Evolutionary conservation across 805 yeast genomes (phyloP).

Genomic region (Cyberlindnera maritima): DNA sequence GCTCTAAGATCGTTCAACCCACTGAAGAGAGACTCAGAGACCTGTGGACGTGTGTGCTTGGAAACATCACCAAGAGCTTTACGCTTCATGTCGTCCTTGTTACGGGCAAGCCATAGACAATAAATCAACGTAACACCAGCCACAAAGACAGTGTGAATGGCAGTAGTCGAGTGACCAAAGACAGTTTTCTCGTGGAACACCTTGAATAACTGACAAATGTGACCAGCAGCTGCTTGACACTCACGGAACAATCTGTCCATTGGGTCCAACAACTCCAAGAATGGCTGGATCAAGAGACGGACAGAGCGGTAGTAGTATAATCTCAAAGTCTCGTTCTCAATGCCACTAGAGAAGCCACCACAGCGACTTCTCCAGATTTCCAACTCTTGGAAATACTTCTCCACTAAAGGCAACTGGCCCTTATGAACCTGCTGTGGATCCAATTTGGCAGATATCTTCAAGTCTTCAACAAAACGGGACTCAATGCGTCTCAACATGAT

Average conservation of each 20-base stretch:
- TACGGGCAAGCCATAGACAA: slow-evolving; percentile 65
- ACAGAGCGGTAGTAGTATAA: slow-evolving; percentile 60
- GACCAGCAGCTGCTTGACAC: slow-evolving; percentile 73
- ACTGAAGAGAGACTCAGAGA: slow-evolving; percentile 49
- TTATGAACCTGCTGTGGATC: slow-evolving; percentile 17
- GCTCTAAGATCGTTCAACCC: slow-evolving; percentile 64
- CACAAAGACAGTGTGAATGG: slow-evolving; percentile 64
- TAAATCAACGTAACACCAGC: slow-evolving; percentile 68
- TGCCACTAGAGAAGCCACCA: slow-evolving; percentile 43
- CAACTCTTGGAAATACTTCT: slow-evolving; percentile 48
- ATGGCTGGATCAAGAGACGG: slow-evolving; percentile 60
- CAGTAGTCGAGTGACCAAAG: slow-evolving; percentile 61
- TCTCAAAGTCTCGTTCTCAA: slow-evolving; percentile 58
- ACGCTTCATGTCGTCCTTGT: slow-evolving; percentile 55
- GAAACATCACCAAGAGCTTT: slow-evolving; percentile 53
- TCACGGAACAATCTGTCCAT: slow-evolving; percentile 58
- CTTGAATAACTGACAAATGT: slow-evolving; percentile 61
- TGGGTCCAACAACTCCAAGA: slow-evolving; percentile 57
- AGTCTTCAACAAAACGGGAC: slow-evolving; percentile 52
- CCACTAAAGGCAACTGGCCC: slow-evolving; percentile 49
- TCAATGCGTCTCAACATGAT: slow-evolving; percentile 57
- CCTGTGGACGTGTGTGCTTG: slow-evolving; percentile 58
- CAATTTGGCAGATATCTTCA: slow-evolving; percentile 38
- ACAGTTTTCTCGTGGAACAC: slow-evolving; percentile 62
- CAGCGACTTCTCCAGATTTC: slow-evolving; percentile 58